Base-by-base conservation (phyloP, 177 flowering plant species). In the Vitis hybrid region DNA sequence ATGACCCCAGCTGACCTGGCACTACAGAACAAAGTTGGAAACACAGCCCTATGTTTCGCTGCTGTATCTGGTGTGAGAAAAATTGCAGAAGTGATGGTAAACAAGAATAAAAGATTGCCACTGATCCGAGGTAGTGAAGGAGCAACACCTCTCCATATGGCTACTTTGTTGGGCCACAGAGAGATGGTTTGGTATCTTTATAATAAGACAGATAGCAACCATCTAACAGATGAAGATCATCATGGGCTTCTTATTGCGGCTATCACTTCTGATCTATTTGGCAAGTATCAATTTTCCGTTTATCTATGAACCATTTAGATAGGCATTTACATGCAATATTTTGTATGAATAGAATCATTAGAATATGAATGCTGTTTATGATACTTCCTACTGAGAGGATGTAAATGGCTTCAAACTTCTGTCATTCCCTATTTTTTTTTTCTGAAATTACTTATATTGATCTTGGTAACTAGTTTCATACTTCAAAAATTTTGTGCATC, bases 21-120 rank as follows among this genome's bases (percentile, higher is more conserved):
- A 33, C 1, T 70, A 14, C 45, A 2, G 61, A 78, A 78, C 59
- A 63, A 26, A 15, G 19, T 19, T 4, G 68, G 65, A 48, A 76
- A 76, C 39, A 81, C 84, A 10, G 84, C 81, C 1, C 75, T 81
- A 1, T 76, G 74, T 61, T 75, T 78, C 69, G 84, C 81, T 61
- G 84, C 81, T 58, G 80, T 70, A 10, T 60, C 82, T 21, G 82
- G 84, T 12, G 11, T 61, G 10, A 57, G 45, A 21, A 56, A 59
- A 51, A 76, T 78, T 60, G 82, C 80, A n/a, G 48, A 70, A 65
- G 49, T 51, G 21, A 78, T 81, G 82, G 70, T 78, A 5, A 49
- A 53, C 1, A 76, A 66, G 61, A 66, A 74, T 64, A n/a, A 14
- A 1, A 48, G 16, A 0, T 55, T 82, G 57, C 77, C 79, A 22